phyloP scores from a whole-genome alignment of 768 basidiomycete genomes.

The Naganishia vaughanmartiniae region DNA sequence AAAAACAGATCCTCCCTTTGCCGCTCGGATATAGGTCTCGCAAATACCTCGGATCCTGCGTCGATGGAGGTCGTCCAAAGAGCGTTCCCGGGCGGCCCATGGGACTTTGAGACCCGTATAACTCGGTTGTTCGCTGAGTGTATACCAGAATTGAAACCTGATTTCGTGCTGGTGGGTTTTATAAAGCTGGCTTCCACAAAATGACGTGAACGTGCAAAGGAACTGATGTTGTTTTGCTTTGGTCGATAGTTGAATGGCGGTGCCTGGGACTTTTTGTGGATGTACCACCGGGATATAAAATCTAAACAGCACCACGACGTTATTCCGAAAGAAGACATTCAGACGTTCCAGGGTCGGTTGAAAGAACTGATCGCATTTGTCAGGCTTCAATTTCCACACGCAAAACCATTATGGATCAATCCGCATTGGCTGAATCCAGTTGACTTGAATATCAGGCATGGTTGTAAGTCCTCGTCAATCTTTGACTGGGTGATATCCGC shows the following conservation, averaged over 20 bases:
- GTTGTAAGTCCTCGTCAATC: not conserved
- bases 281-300: conserved; percentile 22
- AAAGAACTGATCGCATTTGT: conserved; percentile 7
- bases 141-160: conserved; percentile 6
- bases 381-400: not conserved
- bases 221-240: not conserved
- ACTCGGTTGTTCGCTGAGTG: conserved; percentile 3
- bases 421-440: conserved; percentile 16
- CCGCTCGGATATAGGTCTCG: not conserved
- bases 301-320: not conserved
- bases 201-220: too few relatives aligned
- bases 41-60: conserved; percentile 12
- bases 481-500: not conserved
- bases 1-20: not conserved
- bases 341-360: not conserved
- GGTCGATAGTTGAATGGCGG: not conserved
- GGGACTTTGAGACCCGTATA: conserved; percentile 20
- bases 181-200: not conserved
- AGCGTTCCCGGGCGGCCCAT: conserved; percentile 23
- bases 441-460: conserved; percentile 17
- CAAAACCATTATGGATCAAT: conserved; percentile 24
- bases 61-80: not conserved
- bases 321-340: conserved; percentile 11
- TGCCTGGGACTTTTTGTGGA: conserved; percentile 26
- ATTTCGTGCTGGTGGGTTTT: not conserved